These are phyloP conservation scores for Rhodamnia rubescens DNA, from an alignment of 345 rosid species.

Conservation along the genomic window DNA sequence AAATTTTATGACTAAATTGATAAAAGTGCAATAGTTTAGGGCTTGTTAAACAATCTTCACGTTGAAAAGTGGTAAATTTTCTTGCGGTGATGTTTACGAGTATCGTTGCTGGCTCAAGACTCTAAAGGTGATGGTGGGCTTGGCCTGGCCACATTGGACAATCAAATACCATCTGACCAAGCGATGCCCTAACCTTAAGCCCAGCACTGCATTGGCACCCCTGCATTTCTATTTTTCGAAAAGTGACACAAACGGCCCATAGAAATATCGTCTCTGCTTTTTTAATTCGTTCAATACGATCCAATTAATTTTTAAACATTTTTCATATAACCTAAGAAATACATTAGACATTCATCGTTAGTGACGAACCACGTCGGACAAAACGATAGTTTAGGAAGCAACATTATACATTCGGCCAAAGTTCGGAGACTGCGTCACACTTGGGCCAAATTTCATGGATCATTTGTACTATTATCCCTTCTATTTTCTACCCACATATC, in stretches of 20 bases:
- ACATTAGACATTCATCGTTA: background rate
- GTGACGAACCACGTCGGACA: rapidly evolving
- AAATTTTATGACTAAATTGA: rapidly evolving
- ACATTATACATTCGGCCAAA: background rate
- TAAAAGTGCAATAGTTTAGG: background rate
- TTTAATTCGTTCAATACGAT: rapidly evolving
- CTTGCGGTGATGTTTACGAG: background rate
- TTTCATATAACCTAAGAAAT: background rate
- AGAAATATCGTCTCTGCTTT: background rate
- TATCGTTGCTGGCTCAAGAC: background rate
- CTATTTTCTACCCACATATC: background rate
- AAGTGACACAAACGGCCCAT: background rate
- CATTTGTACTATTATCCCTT: background rate
- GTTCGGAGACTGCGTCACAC: rapidly evolving
- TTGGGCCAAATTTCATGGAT: background rate
- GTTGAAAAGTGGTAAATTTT: background rate
- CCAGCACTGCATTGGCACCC: background rate
- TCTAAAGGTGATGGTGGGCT: background rate
- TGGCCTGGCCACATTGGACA: background rate
- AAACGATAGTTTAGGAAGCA: background rate
- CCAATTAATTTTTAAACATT: rapidly evolving
- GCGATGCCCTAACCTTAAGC: background rate
- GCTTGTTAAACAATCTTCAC: background rate
- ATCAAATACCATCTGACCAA: background rate
- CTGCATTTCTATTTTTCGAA: no score